These are phyloP conservation scores for Mycena maculata DNA, from an alignment of 768 basidiomycete species.

Conservation along the genomic window DNA sequence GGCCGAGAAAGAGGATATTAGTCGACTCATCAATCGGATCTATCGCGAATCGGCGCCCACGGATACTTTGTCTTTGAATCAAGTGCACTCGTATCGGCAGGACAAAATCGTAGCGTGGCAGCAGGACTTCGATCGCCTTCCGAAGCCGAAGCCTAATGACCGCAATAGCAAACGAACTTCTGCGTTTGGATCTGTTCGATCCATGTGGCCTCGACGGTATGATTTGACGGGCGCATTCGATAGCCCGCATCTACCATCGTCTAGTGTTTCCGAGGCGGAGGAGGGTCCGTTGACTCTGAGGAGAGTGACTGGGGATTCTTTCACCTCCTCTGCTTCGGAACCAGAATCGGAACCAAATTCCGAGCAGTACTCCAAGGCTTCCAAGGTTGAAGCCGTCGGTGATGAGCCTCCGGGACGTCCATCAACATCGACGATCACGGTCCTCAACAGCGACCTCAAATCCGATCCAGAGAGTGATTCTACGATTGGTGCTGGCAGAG, in stretches of 20 bases:
- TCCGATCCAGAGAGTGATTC: constrained; percentile 86
- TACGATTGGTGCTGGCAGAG: constrained; percentile 74
- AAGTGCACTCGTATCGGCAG: constrained; percentile 87
- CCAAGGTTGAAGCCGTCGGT: constrained; percentile 2
- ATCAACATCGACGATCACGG: constrained; percentile 19
- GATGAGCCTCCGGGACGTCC: background rate
- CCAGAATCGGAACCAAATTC: constrained; percentile 56
- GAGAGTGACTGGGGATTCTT: constrained; percentile 64
- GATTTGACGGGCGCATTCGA: constrained; percentile 67
- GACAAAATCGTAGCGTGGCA: constrained; percentile 98
- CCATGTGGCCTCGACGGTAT: constrained; percentile 76
- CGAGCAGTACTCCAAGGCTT: constrained; percentile 29
- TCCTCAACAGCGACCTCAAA: constrained; percentile 41
- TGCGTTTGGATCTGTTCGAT: constrained; percentile 75
- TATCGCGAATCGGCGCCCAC: constrained; percentile 85
- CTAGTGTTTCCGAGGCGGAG: constrained; percentile 81
- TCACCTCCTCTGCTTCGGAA: constrained; percentile 76
- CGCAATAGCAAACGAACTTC: constrained; percentile 66
- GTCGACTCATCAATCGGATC: constrained; percentile 76
- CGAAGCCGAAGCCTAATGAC: constrained; percentile 72
- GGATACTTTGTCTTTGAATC: constrained; percentile 90
- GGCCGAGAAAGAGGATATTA: constrained; percentile 78
- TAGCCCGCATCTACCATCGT: constrained; percentile 66
- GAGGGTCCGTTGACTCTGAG: constrained; percentile 62
- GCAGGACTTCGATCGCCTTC: constrained; percentile 87